A percentile compares a stretch with the other conserved stretches of the same genome.
These are phyloP conservation scores for Penicillium salamii DNA, from an alignment of 495 filamentous ascomycete genomes.

Conservation along the genomic window DNA sequence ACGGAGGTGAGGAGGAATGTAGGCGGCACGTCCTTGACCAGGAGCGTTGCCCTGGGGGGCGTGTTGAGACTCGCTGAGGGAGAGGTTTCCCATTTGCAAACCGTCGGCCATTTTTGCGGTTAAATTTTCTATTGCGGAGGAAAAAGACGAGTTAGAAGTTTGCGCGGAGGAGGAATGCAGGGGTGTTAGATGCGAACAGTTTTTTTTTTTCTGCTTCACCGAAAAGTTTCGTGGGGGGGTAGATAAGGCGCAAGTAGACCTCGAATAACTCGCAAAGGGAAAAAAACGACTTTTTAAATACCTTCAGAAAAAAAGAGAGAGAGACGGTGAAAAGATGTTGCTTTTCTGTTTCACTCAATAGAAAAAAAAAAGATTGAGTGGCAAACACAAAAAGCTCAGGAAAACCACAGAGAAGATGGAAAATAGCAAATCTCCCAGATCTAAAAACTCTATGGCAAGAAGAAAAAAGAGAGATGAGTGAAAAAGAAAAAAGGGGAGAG, in stretches of 20 bases:
- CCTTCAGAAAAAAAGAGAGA: conserved; percentile 16
- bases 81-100: conserved; percentile 85
- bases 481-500: conserved; percentile 33
- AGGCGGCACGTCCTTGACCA: conserved; percentile 64
- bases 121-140: conserved; percentile 11
- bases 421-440: conserved; percentile 39
- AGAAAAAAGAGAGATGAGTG: conserved; percentile 27
- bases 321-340: conserved; percentile 16
- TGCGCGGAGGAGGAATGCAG: conserved; percentile 7
- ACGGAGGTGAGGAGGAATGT: conserved; percentile 96
- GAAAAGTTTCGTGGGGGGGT: conserved; percentile 5
- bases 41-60: conserved; percentile 44
- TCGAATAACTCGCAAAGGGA: conserved; percentile 30
- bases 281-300: conserved; percentile 9
- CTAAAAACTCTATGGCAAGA: conserved; percentile 30
- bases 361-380: conserved; percentile 20
- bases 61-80: conserved; percentile 69
- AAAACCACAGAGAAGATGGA: conserved; percentile 29
- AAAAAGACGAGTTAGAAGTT: conserved; percentile 15
- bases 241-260: conserved; percentile 14
- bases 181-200: conserved; percentile 9
- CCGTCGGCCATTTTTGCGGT: conserved; percentile 84
- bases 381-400: conserved; percentile 16
- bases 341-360: conserved; percentile 21
- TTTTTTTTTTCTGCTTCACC: conserved; percentile 21